Evolutionary conservation across 352 stramenopile genomes (phyloP).

Genomic region (Globisporangium paroecandrum): DNA sequence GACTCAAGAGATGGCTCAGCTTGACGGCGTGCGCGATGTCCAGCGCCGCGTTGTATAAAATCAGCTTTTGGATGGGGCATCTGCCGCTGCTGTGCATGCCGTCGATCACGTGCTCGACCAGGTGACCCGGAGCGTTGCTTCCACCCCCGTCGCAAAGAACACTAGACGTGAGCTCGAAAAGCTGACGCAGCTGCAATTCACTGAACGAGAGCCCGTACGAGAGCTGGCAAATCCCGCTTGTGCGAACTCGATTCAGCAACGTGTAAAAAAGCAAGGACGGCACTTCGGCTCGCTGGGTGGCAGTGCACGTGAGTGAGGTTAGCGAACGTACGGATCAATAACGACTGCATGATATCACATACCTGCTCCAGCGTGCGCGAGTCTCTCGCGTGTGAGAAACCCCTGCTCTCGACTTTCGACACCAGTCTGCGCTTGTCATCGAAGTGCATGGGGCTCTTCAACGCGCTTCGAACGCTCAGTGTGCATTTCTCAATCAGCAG

Average conservation of each 20-base stretch:
- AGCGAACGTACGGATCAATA: neutral
- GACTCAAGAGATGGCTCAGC: constrained; percentile 35
- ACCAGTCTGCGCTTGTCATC: constrained; percentile 19
- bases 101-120: constrained; percentile 54
- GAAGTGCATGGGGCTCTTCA: constrained; percentile 11
- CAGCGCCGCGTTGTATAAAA: constrained; percentile 65
- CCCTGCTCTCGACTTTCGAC: constrained; percentile 16
- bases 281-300: constrained; percentile 43
- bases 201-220: constrained; percentile 45
- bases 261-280: constrained; percentile 72
- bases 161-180: constrained; percentile 53
- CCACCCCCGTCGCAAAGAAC: constrained; percentile 53
- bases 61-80: constrained; percentile 54
- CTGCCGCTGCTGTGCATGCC: constrained; percentile 29
- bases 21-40: constrained; percentile 26
- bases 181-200: constrained; percentile 43
- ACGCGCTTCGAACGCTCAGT: constrained; percentile 35
- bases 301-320: neutral
- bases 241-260: constrained; percentile 62
- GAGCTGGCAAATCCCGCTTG: constrained; percentile 57
- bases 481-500: constrained; percentile 45
- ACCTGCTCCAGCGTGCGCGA: constrained; percentile 56
- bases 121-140: constrained; percentile 16
- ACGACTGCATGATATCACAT: neutral
- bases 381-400: neutral